Conservation (phyloP, 2,329 filamentous ascomycete genomes). For the Alternaria alternata region DNA sequence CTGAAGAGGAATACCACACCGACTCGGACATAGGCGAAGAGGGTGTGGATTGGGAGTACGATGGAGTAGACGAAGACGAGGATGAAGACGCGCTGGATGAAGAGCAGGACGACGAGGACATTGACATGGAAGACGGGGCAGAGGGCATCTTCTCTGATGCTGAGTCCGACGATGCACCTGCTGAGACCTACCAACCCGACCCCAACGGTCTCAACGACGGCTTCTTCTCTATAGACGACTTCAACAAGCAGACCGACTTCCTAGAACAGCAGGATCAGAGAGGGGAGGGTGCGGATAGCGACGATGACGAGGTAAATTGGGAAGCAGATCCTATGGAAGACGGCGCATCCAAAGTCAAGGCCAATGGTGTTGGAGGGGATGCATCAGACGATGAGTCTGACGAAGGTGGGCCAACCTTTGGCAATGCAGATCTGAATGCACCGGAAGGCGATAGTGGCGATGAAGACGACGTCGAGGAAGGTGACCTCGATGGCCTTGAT, state of each 20-base stretch:
- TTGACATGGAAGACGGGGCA: constrained; percentile 45
- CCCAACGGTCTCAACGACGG: constrained; percentile 91
- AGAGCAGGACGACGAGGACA: constrained; percentile 43
- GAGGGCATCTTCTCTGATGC: constrained; percentile 51
- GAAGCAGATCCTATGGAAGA: constrained; percentile 73
- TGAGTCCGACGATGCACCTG: constrained; percentile 54
- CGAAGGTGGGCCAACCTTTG: constrained; percentile 84
- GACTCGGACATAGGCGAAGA: constrained; percentile 43
- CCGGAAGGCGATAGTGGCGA: constrained; percentile 76
- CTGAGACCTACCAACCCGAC: constrained; percentile 72
- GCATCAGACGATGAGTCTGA: constrained; percentile 67
- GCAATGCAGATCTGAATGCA: constrained; percentile 76
- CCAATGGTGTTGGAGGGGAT: constrained; percentile 42
- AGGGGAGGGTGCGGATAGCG: constrained; percentile 78
- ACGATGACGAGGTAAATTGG: constrained; percentile 86
- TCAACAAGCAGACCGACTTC: constrained; percentile 92
- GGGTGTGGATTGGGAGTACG: constrained; percentile 46
- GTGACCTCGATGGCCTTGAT: constrained; percentile 60
- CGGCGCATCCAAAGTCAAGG: constrained; percentile 39
- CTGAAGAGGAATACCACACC: constrained; percentile 35
- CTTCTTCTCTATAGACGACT: constrained; percentile 97
- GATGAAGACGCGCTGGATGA: constrained; percentile 37
- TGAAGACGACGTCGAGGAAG: constrained; percentile 64
- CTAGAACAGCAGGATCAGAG: constrained; percentile 85
- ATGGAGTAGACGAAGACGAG: constrained; percentile 44